These are phyloP conservation scores for Lasiodiplodia theobromae DNA, from an alignment of 2,329 filamentous ascomycete genomes.

Conservation along the genomic window DNA sequence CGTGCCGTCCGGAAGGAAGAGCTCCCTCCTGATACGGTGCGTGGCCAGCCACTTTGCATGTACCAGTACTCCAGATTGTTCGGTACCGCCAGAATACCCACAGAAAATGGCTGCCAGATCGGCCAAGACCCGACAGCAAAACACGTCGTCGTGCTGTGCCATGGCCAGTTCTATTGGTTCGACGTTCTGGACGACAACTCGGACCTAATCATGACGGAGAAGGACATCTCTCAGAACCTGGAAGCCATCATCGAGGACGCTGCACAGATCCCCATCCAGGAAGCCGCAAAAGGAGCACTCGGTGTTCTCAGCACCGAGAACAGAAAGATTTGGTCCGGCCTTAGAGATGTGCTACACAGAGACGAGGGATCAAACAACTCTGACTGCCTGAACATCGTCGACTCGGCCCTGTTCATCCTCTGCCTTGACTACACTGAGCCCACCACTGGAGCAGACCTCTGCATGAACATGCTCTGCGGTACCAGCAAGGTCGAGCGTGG, in stretches of 20 bases:
- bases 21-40: conserved; percentile 84
- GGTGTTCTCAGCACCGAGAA: conserved; percentile 97
- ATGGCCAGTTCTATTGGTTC: conserved; percentile 99
- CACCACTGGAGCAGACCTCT: conserved; percentile 79
- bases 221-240: conserved; percentile 88
- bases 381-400: conserved; percentile 93
- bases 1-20: conserved; percentile 92
- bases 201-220: conserved; percentile 96
- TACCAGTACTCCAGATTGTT: conserved; percentile 97
- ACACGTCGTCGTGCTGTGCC: conserved; percentile 90
- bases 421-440: conserved; percentile 95
- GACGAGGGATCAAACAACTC: conserved; percentile 93
- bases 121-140: conserved; percentile 92
- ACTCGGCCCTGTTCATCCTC: conserved; percentile 89
- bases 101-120: conserved; percentile 93
- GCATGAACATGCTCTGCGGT: conserved; percentile 97
- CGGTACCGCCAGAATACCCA: conserved; percentile 92
- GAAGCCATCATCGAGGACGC: conserved; percentile 93
- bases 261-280: conserved; percentile 85
- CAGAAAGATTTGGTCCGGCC: conserved; percentile 91
- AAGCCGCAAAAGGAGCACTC: conserved; percentile 92
- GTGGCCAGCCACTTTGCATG: conserved; percentile 90
- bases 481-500: conserved; percentile 90
- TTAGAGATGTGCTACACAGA: conserved; percentile 85
- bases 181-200: conserved; percentile 94